Evolutionary conservation across 2,329 filamentous ascomycete species (phyloP), one percentile per base, ranked within the genome.

Genomic region (Sporothrix pallida): DNA sequence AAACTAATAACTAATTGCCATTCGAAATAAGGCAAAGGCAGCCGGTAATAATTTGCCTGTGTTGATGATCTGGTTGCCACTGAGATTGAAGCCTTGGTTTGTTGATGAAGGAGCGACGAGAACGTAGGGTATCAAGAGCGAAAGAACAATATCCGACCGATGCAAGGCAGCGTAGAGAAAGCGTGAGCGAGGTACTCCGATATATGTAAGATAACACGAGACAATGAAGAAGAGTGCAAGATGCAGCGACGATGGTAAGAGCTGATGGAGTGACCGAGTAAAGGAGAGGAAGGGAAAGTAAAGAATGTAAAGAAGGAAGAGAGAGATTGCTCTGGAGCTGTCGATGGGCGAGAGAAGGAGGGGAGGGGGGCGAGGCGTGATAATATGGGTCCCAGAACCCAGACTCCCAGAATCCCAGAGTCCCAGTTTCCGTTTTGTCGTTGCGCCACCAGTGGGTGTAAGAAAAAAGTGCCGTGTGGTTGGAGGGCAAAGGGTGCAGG

Each of bases 371-470:
- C 70, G 56, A 72, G 70, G 26, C 26, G 58, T 72, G 70, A 65
- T 72, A 72, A 70, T 58, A 70, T 72, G 70, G 56, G 70, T 54
- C 58, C 1, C 58, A 26, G 31, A 37, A 37, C 7, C 4, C 31
- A 26, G 23, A 26, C 23, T 54, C 58, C 1, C 58, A 26, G 31
- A 37, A 37, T 37, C 4, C 31, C 31, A 63, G 70, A 72, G 44
- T 54, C 12, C 48, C 65, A 69, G 65, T 42, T 37, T 44, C 58
- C 8, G 65, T 42, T 23, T 26, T 12, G 58, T 48, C 52, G 52
- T 72, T 72, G 58, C 70, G 70, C 70, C 58, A 65, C 70, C 62
- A 20, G 70, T 37, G 46, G 70, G 70, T 54, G 67, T 13, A 69
- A 52, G 67, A 69, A 50, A 46, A 52, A 50, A 20, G 13, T 42